Percentiles rank a stretch among this genome's conserved stretches.
Conservation (phyloP, 352 stramenopile species). For the Phytopythium ostracodes region DNA sequence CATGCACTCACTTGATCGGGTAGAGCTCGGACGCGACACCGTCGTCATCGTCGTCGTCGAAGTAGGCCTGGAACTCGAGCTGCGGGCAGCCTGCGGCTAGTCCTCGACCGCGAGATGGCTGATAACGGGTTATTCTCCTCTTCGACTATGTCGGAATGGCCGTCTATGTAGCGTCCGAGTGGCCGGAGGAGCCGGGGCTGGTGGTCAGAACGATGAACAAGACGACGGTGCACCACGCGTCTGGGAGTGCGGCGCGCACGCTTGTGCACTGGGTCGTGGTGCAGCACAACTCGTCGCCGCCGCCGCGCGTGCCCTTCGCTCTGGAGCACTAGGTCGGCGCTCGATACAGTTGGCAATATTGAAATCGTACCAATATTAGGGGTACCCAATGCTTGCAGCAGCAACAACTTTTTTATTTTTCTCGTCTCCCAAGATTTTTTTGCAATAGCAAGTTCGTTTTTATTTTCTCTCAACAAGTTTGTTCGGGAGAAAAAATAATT, state of each 20-base stretch:
- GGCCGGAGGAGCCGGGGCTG: conserved; percentile 15
- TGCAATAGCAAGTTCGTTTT: no score
- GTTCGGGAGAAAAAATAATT: no score
- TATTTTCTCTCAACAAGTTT: no score
- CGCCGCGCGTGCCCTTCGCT: no score
- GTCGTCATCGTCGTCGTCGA: conserved; percentile 80
- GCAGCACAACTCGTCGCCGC: no score
- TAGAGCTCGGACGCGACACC: conserved; percentile 84
- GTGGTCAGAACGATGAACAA: conserved; percentile 19
- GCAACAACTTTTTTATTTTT: no score
- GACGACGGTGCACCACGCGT: conserved; percentile 21
- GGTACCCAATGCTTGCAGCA: no score
- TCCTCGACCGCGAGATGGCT: conserved; percentile 85
- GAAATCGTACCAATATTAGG: no score
- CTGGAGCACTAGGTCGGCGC: no score
- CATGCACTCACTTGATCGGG: conserved; percentile 53
- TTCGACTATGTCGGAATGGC: not conserved
- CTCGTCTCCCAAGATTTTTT: no score
- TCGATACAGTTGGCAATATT: no score
- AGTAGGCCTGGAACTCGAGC: conserved; percentile 65
- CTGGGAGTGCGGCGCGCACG: conserved; percentile 14
- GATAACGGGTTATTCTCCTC: not conserved
- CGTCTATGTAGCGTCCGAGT: conserved; percentile 37
- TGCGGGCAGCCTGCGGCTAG: no score
- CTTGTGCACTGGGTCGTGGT: conserved; percentile 32